Conservation (phyloP, 2,329 filamentous ascomycete genomes). For the Pleurostoma richardsiae region DNA sequence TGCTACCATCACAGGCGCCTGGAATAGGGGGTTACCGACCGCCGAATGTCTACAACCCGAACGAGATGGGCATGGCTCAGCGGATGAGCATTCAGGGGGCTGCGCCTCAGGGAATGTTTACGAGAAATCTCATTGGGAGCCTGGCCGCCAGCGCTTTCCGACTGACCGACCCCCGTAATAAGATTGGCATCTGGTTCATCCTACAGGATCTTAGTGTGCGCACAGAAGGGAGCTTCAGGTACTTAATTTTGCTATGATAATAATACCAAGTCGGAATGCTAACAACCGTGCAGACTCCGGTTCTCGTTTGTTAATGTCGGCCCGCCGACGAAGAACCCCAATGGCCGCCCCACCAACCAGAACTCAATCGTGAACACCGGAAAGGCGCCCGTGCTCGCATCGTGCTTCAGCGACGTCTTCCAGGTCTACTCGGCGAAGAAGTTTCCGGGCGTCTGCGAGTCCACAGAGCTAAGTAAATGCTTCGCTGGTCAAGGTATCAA, state of each 20-base stretch:
- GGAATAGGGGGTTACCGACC: conserved; percentile 22
- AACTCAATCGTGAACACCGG: conserved; percentile 61
- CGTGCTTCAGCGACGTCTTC: conserved; percentile 82
- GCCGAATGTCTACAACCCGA: conserved; percentile 22
- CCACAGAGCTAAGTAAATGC: conserved; percentile 82
- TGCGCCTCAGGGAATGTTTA: conserved; percentile 79
- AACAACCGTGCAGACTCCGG: conserved; percentile 38
- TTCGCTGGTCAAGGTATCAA: conserved; percentile 95
- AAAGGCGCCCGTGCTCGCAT: conserved; percentile 76
- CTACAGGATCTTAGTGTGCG: conserved; percentile 91
- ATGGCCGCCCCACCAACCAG: conserved; percentile 29
- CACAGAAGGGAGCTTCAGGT: conserved; percentile 89
- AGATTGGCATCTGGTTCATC: conserved; percentile 93
- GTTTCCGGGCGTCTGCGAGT: conserved; percentile 95
- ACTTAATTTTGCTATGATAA: conserved; percentile 19
- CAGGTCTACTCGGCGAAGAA: conserved; percentile 97
- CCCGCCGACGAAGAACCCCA: conserved; percentile 30
- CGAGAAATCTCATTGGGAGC: conserved; percentile 89
- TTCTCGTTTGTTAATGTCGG: conserved; percentile 85
- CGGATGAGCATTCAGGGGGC: conserved; percentile 32
- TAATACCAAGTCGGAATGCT: background rate
- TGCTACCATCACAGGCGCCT: conserved; percentile 1
- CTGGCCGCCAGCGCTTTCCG: conserved; percentile 83
- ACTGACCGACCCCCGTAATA: conserved; percentile 71
- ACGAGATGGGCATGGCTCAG: conserved; percentile 20